These are phyloP conservation scores for Elsinoe arachidis DNA, from an alignment of 2,329 filamentous ascomycete genomes.

Conservation along the genomic window DNA sequence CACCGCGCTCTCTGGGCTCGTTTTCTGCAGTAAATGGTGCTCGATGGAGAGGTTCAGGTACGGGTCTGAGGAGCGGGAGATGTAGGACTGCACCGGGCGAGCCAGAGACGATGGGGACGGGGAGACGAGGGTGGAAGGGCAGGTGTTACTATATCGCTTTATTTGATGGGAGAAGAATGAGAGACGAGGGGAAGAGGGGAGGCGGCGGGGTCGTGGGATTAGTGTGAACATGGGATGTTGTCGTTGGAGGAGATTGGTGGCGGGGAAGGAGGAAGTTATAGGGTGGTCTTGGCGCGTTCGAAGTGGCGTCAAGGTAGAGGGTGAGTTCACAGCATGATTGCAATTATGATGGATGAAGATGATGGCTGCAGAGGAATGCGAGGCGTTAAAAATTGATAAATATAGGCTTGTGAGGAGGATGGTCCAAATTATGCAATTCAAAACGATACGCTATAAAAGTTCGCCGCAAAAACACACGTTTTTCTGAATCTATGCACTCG, in stretches of 20 bases:
- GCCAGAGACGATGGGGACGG: too few species aligned
- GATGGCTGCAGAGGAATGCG: too few species aligned
- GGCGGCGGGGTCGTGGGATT: neutral
- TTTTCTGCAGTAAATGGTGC: slow-evolving; percentile 73
- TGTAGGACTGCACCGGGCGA: slow-evolving; percentile 35
- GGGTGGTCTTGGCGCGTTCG: too few species aligned
- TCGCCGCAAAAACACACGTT: slow-evolving; percentile 1
- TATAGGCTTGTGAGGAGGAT: neutral
- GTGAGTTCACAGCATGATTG: too few species aligned
- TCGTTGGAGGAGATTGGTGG: too few species aligned
- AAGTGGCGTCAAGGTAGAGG: too few species aligned
- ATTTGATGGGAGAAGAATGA: neutral
- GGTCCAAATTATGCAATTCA: slow-evolving; percentile 6
- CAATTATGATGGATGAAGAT: too few species aligned
- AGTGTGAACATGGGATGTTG: too few species aligned
- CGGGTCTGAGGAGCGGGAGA: slow-evolving; percentile 55
- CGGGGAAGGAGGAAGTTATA: too few species aligned
- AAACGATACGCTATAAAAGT: slow-evolving; percentile 5
- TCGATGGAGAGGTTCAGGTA: slow-evolving; percentile 91
- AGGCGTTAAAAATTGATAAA: too few species aligned
- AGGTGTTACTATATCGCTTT: too few species aligned
- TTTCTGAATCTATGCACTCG: slow-evolving; percentile 9
- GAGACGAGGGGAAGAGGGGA: neutral
- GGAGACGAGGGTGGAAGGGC: too few species aligned
- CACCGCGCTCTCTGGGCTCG: slow-evolving; percentile 61